Evolutionary conservation across 371 early-diverging fungal genomes (phyloP).

Genomic region (Nematocida homosporus): DNA sequence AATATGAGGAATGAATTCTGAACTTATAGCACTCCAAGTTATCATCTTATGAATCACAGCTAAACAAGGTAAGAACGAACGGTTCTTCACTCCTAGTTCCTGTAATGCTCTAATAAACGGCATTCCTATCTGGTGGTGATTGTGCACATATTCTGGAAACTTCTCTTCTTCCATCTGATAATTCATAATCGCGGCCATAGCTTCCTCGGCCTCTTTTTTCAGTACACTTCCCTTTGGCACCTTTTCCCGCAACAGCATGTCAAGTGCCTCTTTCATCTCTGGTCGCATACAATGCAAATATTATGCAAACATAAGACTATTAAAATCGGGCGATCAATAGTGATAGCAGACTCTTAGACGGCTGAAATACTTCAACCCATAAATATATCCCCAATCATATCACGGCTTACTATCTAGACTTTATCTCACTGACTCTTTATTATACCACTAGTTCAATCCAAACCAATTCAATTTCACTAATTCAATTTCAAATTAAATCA

Average conservation of each 20-base stretch:
- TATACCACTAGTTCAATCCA: too few relatives aligned
- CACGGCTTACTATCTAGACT: too few relatives aligned
- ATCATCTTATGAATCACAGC: slow-evolving; percentile 28
- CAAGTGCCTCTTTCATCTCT: slow-evolving; percentile 32
- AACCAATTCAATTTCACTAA: too few relatives aligned
- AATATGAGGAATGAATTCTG: slow-evolving; percentile 28
- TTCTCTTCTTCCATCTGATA: slow-evolving; percentile 1
- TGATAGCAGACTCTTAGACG: slow-evolving; percentile 5
- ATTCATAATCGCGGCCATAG: neutral
- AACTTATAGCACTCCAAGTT: neutral
- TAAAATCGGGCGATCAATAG: slow-evolving; percentile 11
- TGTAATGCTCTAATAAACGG: slow-evolving; percentile 42
- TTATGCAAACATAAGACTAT: neutral
- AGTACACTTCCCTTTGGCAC: slow-evolving; percentile 20
- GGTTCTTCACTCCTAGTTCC: slow-evolving; percentile 41
- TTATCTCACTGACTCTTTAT: too few relatives aligned
- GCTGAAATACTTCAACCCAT: too few relatives aligned
- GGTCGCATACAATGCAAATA: slow-evolving; percentile 31
- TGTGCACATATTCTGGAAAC: slow-evolving; percentile 10
- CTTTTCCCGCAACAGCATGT: slow-evolving; percentile 31
- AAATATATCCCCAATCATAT: too few relatives aligned
- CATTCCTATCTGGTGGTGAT: neutral
- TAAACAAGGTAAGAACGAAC: slow-evolving; percentile 5
- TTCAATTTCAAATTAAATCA: too few relatives aligned
- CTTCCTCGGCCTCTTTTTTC: slow-evolving; percentile 25